Evolutionary conservation across 164 flowering plant species (phyloP), one percentile per base, ranked within the genome.

Genomic region (Liquidambar formosana): DNA sequence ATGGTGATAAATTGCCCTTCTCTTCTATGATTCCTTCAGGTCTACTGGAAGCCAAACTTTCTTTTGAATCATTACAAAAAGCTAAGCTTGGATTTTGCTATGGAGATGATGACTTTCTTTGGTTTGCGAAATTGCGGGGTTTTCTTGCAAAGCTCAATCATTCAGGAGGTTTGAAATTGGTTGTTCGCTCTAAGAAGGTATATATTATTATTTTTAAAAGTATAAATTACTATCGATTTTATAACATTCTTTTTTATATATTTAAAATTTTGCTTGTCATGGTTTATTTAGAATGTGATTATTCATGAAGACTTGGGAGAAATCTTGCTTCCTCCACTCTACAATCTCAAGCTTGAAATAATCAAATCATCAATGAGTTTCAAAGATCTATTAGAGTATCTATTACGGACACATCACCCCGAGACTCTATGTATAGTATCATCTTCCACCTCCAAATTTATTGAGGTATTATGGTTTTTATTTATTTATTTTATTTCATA

Each of bases 1-100:
- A 46, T 26, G 82, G 82, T 45, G 58, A 64, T 46, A 68, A 43
- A 16, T 57, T 70, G 77, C 73, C 77, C 8, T 70, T 73, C 52
- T 16, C 63, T 46, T 53, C 69, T 57, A 19, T 73, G 49, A 64
- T 67, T 44, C 56, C 68, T 48, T 63, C 64, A 23, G 3, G 59
- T 57, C 61, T 76, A n/a, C 62, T 12, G 51, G 77, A 76, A 46
- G 79, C 65, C 12, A 73, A 73, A 63, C 56, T 79, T 59, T 51
- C 62, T 43, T 67, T 70, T 43, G 22, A 48, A 21, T 25, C 19
- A 11, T 12, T 13, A 49, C 6, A 47, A 41, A n/a, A 10, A 16
- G 54, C 28, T 46, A 33, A 8, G 33, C 19, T 41, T 69, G 52
- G 45, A 59, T 19, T 19, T 5, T 1, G 5, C 43, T 15, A 0